Conservation (phyloP, 2,329 filamentous ascomycete genomes). For the Trichoderma guizhouense region DNA sequence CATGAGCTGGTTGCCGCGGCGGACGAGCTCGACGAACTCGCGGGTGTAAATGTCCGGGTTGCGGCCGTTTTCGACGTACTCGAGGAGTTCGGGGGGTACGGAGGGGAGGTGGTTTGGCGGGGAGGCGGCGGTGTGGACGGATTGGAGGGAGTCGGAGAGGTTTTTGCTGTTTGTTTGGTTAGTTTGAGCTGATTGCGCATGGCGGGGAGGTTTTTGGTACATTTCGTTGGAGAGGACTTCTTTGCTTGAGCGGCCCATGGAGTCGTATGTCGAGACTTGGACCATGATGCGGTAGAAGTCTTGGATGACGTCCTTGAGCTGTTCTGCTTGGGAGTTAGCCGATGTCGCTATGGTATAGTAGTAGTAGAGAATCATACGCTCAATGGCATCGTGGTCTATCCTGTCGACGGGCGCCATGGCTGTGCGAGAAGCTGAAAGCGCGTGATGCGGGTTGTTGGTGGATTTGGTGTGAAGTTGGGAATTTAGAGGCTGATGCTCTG, state of each 20-base stretch:
- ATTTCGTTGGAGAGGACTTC: conserved; percentile 57
- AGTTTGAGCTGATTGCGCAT: background rate
- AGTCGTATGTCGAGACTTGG: conserved; percentile 60
- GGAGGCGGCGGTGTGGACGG: conserved; percentile 40
- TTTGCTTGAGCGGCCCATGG: conserved; percentile 46
- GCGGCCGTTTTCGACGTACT: conserved; percentile 68
- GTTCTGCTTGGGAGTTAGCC: conserved; percentile 38
- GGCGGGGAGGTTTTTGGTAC: conserved; percentile 26
- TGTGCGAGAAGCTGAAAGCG: background rate
- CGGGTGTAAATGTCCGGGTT: conserved; percentile 73
- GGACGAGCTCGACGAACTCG: conserved; percentile 68
- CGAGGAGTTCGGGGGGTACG: conserved; percentile 60
- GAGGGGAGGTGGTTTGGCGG: conserved; percentile 44
- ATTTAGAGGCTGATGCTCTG: background rate
- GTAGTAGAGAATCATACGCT: conserved; percentile 32
- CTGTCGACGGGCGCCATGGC: conserved; percentile 43
- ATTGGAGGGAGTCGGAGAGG: conserved; percentile 39
- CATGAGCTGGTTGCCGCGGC: conserved; percentile 64
- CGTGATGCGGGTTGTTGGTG: background rate
- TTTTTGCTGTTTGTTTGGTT: conserved; percentile 32
- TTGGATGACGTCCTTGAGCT: conserved; percentile 61
- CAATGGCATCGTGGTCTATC: conserved; percentile 37
- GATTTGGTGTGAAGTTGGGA: background rate
- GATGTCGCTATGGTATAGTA: background rate
- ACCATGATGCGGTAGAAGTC: conserved; percentile 63